Conservation (phyloP, 805 yeast species). For the Helenozyma rhizophorensis region DNA sequence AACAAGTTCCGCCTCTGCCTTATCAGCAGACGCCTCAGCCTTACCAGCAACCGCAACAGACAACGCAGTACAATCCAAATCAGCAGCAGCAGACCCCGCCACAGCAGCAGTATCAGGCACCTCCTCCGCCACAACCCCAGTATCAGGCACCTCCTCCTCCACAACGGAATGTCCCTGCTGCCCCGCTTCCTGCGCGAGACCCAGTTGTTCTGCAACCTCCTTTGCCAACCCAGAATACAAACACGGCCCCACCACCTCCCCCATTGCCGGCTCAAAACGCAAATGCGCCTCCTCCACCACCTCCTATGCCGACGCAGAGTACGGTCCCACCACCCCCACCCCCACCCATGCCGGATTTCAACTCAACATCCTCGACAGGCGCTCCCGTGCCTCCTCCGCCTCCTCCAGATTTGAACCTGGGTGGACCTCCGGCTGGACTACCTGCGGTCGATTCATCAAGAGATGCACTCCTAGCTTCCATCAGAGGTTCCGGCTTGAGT, state of each 20-base stretch:
- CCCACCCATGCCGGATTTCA: background rate
- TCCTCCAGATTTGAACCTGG: background rate
- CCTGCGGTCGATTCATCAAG: slow-evolving; percentile 51
- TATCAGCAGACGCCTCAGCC: background rate
- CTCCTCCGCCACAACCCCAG: slow-evolving; percentile 10
- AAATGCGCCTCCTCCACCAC: slow-evolving; percentile 24
- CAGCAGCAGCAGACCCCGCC: slow-evolving; percentile 10
- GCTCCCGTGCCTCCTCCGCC: slow-evolving; percentile 22
- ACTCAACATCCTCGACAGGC: slow-evolving; percentile 3
- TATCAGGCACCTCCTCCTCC: too few relatives aligned
- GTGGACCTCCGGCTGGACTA: slow-evolving; percentile 16
- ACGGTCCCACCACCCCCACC: background rate
- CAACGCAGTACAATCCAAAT: slow-evolving; percentile 1
- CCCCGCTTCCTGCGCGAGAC: slow-evolving; percentile 9
- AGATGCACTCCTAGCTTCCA: slow-evolving; percentile 83
- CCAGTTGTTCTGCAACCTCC: slow-evolving; percentile 14
- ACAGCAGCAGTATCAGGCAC: slow-evolving; percentile 19
- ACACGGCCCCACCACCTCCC: slow-evolving; percentile 27
- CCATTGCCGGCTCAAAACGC: slow-evolving; percentile 8
- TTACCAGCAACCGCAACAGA: background rate
- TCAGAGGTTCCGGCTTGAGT: slow-evolving; percentile 73
- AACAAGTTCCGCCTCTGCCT: background rate
- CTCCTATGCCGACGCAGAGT: slow-evolving; percentile 13
- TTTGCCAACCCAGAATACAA: slow-evolving; percentile 14
- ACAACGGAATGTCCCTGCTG: slow-evolving; percentile 18